phyloP scores from a whole-genome alignment of 768 basidiomycete genomes.

The Arthromyces matolae region DNA sequence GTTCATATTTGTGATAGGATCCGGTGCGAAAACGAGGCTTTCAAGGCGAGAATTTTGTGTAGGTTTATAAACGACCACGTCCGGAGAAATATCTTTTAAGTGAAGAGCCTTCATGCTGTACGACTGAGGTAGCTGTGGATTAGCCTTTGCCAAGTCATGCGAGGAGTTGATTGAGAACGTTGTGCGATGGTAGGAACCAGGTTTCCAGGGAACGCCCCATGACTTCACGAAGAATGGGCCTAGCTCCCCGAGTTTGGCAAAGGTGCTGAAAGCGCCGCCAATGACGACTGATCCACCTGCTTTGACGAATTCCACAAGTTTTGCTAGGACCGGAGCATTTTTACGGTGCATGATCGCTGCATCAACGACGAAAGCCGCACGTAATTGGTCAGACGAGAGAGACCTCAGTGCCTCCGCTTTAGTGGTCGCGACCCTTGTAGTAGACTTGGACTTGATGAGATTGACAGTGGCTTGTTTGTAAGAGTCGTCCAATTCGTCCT shows the following conservation, averaged over 20 bases:
- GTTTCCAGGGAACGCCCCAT: constrained; percentile 35
- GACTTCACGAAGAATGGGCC: constrained; percentile 25
- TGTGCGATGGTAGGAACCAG: constrained; percentile 37
- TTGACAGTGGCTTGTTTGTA: constrained; percentile 24
- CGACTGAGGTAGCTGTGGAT: constrained; percentile 23
- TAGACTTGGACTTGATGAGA: constrained; percentile 22
- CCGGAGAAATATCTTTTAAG: constrained; percentile 26
- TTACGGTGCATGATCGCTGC: constrained; percentile 26
- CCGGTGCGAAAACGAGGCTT: constrained; percentile 24
- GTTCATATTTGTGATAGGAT: constrained; percentile 6
- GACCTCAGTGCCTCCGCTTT: constrained; percentile 19
- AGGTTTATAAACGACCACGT: constrained; percentile 30
- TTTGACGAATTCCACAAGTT: constrained; percentile 35
- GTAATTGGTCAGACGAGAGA: constrained; percentile 24
- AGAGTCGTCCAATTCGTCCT: constrained; percentile 18
- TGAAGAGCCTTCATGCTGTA: constrained; percentile 44
- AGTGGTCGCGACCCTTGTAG: constrained; percentile 18
- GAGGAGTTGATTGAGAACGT: constrained; percentile 31
- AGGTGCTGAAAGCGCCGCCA: constrained; percentile 31
- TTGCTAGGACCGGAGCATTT: constrained; percentile 19
- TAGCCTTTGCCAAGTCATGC: constrained; percentile 26
- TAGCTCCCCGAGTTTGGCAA: constrained; percentile 21
- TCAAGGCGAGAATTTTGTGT: constrained; percentile 21
- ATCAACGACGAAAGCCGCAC: constrained; percentile 36
- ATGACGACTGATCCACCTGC: constrained; percentile 36